phyloP scores from a whole-genome alignment of 2,329 filamentous ascomycete species.

The Ceratocystis huliohia region DNA sequence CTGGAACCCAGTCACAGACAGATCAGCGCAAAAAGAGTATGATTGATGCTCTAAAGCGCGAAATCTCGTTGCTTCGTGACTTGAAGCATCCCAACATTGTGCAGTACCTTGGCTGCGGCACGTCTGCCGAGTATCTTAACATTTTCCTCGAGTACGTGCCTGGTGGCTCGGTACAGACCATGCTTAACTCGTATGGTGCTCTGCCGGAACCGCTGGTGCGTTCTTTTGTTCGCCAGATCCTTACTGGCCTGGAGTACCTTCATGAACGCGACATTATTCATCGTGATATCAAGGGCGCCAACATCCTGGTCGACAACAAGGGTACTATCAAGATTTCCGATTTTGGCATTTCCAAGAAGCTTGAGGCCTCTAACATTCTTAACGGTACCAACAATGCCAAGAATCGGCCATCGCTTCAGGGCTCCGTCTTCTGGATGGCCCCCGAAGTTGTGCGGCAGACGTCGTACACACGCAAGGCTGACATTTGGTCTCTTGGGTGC shows the following conservation, averaged over 20 bases:
- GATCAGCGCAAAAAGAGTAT: conserved; percentile 93
- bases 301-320: conserved; percentile 97
- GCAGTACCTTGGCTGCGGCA: conserved; percentile 91
- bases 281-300: conserved; percentile 96
- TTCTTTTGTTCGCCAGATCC: conserved; percentile 92
- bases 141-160: conserved; percentile 99
- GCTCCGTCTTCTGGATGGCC: conserved; percentile 99
- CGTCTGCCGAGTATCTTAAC: conserved; percentile 81
- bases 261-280: conserved; percentile 95
- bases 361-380: conserved; percentile 80
- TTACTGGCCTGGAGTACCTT: conserved; percentile 82
- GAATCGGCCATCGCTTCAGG: conserved; percentile 70
- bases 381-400: conserved; percentile 54
- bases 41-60: conserved; percentile 93
- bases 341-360: conserved; percentile 96
- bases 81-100: conserved; percentile 95
- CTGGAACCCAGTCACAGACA: conserved; percentile 62
- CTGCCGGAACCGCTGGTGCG: conserved; percentile 85
- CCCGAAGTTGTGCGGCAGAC: conserved; percentile 97
- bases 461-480: conserved; percentile 92
- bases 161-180: conserved; percentile 91
- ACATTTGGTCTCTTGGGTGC: conserved; percentile 96
- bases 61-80: conserved; percentile 86
- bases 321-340: conserved; percentile 98
- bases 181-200: conserved; percentile 97